These are phyloP conservation scores for Psilocybe sp. DNA, from an alignment of 768 basidiomycete species.

Conservation along the genomic window DNA sequence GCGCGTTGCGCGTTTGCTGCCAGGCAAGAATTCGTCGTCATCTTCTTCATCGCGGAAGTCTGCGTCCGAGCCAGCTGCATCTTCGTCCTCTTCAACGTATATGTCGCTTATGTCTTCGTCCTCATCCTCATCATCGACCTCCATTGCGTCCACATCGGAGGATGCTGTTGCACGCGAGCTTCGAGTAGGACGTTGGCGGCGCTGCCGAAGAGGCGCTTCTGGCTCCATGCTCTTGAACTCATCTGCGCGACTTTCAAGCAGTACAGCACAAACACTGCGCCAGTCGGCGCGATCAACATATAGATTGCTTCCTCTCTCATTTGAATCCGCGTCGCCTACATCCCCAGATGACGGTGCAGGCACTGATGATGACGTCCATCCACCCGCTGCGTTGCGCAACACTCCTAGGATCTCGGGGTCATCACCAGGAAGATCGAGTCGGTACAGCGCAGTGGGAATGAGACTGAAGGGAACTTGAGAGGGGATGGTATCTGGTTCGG, in stretches of 20 bases:
- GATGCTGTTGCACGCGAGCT: too few relatives aligned
- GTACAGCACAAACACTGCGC: conserved; percentile 75
- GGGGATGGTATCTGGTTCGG: conserved; percentile 8
- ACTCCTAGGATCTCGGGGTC: conserved; percentile 72
- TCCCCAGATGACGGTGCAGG: conserved; percentile 12
- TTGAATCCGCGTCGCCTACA: neutral
- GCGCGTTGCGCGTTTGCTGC: conserved; percentile 10
- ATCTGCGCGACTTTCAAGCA: conserved; percentile 46
- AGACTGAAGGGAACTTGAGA: conserved; percentile 49
- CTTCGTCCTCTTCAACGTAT: conserved; percentile 20
- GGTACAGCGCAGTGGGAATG: conserved; percentile 60
- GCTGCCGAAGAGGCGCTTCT: too few relatives aligned
- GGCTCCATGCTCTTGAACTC: too few relatives aligned
- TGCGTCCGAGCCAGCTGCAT: conserved; percentile 29
- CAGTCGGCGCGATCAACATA: conserved; percentile 67
- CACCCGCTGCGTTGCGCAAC: conserved; percentile 72
- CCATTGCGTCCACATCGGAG: neutral
- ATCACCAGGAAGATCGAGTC: conserved; percentile 65
- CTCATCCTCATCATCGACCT: conserved; percentile 19
- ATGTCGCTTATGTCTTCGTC: conserved; percentile 22
- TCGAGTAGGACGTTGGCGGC: too few relatives aligned
- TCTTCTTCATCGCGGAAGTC: conserved; percentile 10
- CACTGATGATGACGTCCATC: conserved; percentile 48
- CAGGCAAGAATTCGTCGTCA: conserved; percentile 15
- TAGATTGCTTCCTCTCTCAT: conserved; percentile 1